Evolutionary conservation across 2,329 filamentous ascomycete genomes (phyloP).

Genomic region (Nemania diffusa): DNA sequence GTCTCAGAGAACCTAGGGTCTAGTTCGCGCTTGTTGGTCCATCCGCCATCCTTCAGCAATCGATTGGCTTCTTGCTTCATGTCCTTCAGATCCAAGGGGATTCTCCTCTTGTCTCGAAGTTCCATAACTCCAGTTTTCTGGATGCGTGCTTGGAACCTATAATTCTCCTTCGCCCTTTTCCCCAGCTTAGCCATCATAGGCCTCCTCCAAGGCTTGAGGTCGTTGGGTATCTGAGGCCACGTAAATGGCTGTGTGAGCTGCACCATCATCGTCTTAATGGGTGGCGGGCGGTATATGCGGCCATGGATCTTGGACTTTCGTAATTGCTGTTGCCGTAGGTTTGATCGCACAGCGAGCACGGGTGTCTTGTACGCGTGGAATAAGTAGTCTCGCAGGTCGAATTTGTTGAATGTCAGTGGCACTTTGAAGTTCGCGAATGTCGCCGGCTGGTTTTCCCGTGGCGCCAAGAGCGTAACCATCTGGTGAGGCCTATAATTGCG

Average conservation of each 20-base stretch:
- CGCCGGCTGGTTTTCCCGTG: slow-evolving; percentile 73
- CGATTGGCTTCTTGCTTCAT: slow-evolving; percentile 67
- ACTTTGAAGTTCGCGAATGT: slow-evolving; percentile 91
- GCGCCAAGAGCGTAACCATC: slow-evolving; percentile 79
- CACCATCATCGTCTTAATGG: slow-evolving; percentile 93
- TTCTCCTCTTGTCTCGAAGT: slow-evolving; percentile 55
- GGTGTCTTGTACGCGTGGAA: slow-evolving; percentile 84
- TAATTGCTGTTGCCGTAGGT: slow-evolving; percentile 75
- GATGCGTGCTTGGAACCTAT: not conserved
- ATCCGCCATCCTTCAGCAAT: slow-evolving; percentile 69
- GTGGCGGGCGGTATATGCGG: slow-evolving; percentile 74
- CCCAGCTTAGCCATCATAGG: slow-evolving; percentile 51
- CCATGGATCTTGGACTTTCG: slow-evolving; percentile 58
- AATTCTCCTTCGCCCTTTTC: slow-evolving; percentile 49
- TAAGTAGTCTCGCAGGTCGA: slow-evolving; percentile 95
- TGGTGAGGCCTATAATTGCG: slow-evolving; percentile 75
- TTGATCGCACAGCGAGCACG: slow-evolving; percentile 78
- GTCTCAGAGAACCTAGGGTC: slow-evolving; percentile 50
- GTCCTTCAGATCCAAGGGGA: slow-evolving; percentile 54
- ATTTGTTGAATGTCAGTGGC: slow-evolving; percentile 92
- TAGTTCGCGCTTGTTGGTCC: slow-evolving; percentile 62
- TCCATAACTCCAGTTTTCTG: slow-evolving; percentile 51
- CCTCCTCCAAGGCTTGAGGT: slow-evolving; percentile 70
- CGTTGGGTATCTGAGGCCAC: slow-evolving; percentile 78
- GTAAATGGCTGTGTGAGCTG: slow-evolving; percentile 89